These are phyloP conservation scores for Gaertneriomyces semiglobifer DNA, from an alignment of 192 early-diverging fungal species.

Conservation along the genomic window DNA sequence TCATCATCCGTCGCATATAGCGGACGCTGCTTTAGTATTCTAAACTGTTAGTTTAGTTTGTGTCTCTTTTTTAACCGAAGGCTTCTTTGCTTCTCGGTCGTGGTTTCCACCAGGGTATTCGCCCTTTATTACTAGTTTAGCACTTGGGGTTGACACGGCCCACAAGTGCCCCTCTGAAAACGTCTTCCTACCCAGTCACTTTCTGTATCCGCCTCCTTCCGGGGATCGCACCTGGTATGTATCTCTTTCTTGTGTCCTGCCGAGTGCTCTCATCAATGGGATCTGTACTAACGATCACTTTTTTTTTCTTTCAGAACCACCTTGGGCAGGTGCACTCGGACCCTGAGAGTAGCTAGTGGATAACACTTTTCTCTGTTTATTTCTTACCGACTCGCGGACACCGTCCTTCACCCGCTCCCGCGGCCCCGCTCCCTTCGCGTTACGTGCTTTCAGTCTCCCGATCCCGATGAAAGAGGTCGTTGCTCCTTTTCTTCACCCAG, in stretches of 20 bases:
- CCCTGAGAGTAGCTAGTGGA: conserved; percentile 4
- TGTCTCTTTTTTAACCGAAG: neutral
- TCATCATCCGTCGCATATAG: too few species aligned
- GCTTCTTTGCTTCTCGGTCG: conserved; percentile 1
- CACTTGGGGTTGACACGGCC: conserved; percentile 27
- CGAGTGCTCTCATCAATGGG: neutral
- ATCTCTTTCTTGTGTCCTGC: neutral
- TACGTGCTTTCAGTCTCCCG: neutral
- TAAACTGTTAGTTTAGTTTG: too few species aligned
- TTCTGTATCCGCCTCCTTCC: conserved; percentile 27
- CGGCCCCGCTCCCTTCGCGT: conserved; percentile 8
- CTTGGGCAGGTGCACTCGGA: conserved; percentile 27
- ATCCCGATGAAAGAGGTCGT: conserved; percentile 30
- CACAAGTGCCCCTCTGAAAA: conserved; percentile 25
- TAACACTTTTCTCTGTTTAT: neutral
- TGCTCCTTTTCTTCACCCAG: conserved; percentile 9
- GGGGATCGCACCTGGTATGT: conserved; percentile 28
- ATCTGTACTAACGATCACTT: neutral
- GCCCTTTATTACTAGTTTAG: conserved; percentile 3
- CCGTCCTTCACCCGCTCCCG: neutral
- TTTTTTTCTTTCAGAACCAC: conserved; percentile 19
- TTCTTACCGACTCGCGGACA: neutral
- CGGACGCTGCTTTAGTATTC: too few species aligned
- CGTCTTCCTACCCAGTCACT: conserved; percentile 17
- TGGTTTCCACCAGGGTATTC: conserved; percentile 1